Base-by-base conservation (phyloP, 371 early-diverging fungal genomes). In the Syncephalastrum contaminatum region DNA sequence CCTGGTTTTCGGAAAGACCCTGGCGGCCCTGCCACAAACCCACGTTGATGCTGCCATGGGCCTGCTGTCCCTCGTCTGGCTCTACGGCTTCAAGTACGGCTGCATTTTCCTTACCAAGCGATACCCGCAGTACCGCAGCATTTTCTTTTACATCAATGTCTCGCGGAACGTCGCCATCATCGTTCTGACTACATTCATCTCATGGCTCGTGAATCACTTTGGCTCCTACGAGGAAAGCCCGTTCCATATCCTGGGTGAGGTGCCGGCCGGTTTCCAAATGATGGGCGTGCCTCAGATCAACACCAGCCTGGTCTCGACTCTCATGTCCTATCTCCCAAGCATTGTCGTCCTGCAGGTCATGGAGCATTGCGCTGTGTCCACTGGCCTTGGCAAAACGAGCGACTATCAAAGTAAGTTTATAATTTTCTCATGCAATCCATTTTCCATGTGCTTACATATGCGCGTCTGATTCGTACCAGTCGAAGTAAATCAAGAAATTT, bases 321-420 rank as follows among this genome's bases (percentile, higher is more conserved):
- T 93, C 24, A 56, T 66, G 0, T 59, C 73, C 10, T 77, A 87
- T 56, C 53, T 90, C 6, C 78, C 84, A 3, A 84, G 86, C 20
- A 80, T 91, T 16, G 74, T 87, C 10, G 73, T 94, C n/a, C 77
- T 95, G 12, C 63, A 84, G 42, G 74, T 95, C 45, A 73, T 95
- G 70, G 96, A 96, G 68, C 93, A 93, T 63, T 84, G 92, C 61
- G 90, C 94, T 6, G 87, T 95, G 48, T 73, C 85, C 49, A 89
- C 89, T 62, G 87, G 88, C 45, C 87, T 92, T 60, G 94, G 68
- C 77, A 88, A 76, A 75, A 74, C 61, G 62, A 84, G 81, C n/a
- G 70, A 71, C 56, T 73, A 73, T 57, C 69, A 50, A 56, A 64
- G 72, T 74, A 72, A 53, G 60, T 57, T 61, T 56, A 18, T 27